Evolutionary conservation across 768 basidiomycete genomes (phyloP).

Genomic region (Rhizopogon salebrosus): DNA sequence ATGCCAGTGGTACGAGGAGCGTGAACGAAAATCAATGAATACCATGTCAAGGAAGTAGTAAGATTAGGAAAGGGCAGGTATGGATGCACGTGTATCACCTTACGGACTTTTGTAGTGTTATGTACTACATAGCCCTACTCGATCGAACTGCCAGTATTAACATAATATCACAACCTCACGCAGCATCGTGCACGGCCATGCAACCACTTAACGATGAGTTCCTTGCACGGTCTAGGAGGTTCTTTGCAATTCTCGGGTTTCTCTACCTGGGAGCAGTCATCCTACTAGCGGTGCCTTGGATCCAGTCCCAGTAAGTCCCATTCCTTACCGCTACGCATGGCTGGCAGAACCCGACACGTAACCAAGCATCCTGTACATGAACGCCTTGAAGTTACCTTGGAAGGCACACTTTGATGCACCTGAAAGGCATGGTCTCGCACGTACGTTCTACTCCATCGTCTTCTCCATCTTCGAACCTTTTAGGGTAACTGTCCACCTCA

Average conservation of each 20-base stretch:
- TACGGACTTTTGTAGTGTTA: too few relatives aligned
- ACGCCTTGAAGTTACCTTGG: conserved; percentile 59
- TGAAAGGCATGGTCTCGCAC: conserved; percentile 77
- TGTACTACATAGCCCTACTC: too few relatives aligned
- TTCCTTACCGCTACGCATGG: conserved; percentile 13
- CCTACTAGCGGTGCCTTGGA: conserved; percentile 53
- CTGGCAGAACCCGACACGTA: conserved; percentile 7
- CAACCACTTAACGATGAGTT: conserved; percentile 5
- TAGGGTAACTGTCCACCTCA: conserved; percentile 19
- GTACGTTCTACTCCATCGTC: conserved; percentile 36
- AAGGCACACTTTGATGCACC: conserved; percentile 62
- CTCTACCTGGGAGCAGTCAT: conserved; percentile 50
- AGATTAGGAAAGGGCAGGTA: too few relatives aligned
- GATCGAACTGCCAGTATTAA: too few relatives aligned
- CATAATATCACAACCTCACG: too few relatives aligned
- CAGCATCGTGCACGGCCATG: background rate
- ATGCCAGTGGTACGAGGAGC: too few relatives aligned
- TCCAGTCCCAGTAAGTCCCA: conserved; percentile 62
- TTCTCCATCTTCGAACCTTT: background rate
- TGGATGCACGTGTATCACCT: too few relatives aligned
- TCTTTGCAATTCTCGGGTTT: conserved; percentile 38
- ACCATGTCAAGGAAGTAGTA: too few relatives aligned
- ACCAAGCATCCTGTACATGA: conserved; percentile 54
- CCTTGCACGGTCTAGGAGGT: conserved; percentile 23
- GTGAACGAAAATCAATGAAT: too few relatives aligned